Conservation (phyloP, 116 monocot species). For the Dioscorea cayenensis region DNA sequence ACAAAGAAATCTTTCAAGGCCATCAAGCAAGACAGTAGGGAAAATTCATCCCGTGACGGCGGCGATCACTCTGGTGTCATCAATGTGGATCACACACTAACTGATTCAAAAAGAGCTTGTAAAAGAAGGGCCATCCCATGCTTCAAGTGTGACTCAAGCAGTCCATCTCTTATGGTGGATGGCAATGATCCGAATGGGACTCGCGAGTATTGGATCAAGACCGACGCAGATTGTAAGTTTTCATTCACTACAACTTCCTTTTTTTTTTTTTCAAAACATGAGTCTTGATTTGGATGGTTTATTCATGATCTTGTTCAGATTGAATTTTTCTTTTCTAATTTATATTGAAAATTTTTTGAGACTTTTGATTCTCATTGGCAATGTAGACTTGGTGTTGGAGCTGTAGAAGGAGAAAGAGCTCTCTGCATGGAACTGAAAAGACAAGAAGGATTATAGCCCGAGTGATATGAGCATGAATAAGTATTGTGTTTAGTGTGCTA, state of each 20-base stretch:
- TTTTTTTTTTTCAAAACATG: background rate
- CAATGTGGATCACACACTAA: background rate
- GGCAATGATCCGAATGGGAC: constrained; percentile 20
- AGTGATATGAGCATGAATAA: background rate
- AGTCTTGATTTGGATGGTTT: no score
- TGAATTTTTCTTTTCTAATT: background rate
- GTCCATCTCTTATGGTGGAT: background rate
- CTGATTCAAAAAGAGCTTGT: background rate
- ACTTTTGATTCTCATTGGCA: background rate
- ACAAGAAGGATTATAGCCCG: background rate
- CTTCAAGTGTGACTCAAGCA: constrained; percentile 17
- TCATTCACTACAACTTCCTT: background rate
- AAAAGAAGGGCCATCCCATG: constrained; percentile 13
- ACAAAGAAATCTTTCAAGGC: constrained; percentile 33
- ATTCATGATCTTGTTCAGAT: background rate
- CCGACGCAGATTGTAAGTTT: constrained; percentile 76
- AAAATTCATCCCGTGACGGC: background rate
- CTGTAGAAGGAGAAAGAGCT: constrained; percentile 14
- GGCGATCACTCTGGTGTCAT: background rate
- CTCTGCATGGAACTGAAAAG: background rate
- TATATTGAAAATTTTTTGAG: background rate
- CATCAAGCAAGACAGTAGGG: constrained; percentile 10
- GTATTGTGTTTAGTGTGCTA: constrained; percentile 1
- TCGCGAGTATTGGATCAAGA: constrained; percentile 73
- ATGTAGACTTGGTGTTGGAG: constrained; percentile 47